A percentile compares a stretch with the other conserved stretches of the same genome.
phyloP scores from a whole-genome alignment of 225 moss, liverwort and hornwort species.

The Pseudoscleropodium purum region DNA sequence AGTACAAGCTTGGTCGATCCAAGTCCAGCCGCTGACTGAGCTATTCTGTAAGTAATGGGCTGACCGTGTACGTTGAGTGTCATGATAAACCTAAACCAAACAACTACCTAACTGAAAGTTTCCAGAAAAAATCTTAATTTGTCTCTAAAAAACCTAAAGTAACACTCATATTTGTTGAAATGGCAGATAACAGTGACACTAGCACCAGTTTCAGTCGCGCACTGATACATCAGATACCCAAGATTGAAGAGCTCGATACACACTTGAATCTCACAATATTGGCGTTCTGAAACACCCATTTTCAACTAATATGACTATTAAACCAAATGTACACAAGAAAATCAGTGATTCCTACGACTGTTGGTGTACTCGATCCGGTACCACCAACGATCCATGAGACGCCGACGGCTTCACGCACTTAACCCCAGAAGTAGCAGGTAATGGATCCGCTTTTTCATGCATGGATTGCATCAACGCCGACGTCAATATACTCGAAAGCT shows the following conservation, averaged over 20 bases:
- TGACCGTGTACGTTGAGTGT: neutral
- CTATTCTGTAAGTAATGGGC: neutral
- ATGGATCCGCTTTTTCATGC: neutral
- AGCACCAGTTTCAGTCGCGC: neutral
- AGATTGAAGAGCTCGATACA: neutral
- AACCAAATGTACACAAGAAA: neutral
- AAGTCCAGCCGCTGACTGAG: neutral
- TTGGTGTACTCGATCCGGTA: conserved; percentile 5
- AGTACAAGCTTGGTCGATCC: conserved; percentile 3
- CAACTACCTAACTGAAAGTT: neutral
- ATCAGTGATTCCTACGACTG: neutral
- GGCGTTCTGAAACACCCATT: neutral
- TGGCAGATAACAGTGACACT: neutral
- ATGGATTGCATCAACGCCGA: conserved; percentile 33
- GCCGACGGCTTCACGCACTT: conserved; percentile 23
- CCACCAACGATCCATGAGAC: conserved; percentile 9
- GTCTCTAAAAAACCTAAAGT: neutral
- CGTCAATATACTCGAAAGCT: conserved; percentile 21
- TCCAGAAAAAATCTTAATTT: no score
- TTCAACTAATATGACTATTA: neutral
- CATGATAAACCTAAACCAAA: neutral
- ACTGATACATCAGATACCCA: neutral
- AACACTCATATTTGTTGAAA: neutral
- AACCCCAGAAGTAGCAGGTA: neutral
- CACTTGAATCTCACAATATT: neutral